phyloP scores from a whole-genome alignment of 768 basidiomycete species.

The Calocera viscosa region DNA sequence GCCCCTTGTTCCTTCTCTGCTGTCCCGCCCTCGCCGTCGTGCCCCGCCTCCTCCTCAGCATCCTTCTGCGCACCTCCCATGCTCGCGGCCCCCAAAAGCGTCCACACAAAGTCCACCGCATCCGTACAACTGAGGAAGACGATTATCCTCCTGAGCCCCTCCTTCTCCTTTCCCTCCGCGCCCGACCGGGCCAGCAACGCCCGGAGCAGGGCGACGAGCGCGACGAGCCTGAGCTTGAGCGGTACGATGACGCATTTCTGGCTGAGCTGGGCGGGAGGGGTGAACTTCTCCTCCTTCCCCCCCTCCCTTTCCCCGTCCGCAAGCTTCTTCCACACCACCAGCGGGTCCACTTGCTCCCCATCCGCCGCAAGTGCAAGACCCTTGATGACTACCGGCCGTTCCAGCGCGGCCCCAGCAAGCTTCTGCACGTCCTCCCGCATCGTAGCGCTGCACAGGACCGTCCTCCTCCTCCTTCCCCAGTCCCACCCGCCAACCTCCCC shows the following conservation, averaged over 20 bases:
- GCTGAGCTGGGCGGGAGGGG: conserved; percentile 82
- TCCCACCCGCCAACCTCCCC: conserved; percentile 60
- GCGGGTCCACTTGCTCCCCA: conserved; percentile 10
- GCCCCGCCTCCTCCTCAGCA: conserved; percentile 16
- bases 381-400: conserved; percentile 73
- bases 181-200: conserved; percentile 51
- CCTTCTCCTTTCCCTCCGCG: conserved; percentile 26
- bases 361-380: conserved; percentile 36
- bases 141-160: conserved; percentile 49
- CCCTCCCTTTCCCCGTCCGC: conserved; percentile 23
- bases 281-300: conserved; percentile 43
- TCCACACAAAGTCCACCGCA: conserved; percentile 96
- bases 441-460: conserved; percentile 92
- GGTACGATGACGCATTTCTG: conserved; percentile 88
- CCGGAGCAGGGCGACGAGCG: conserved; percentile 75
- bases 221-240: conserved; percentile 85
- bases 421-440: conserved; percentile 91
- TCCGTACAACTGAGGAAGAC: conserved; percentile 96
- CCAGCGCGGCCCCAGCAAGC: conserved; percentile 69
- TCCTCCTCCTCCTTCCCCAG: conserved; percentile 59
- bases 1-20: conserved; percentile 21
- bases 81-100: conserved; percentile 53
- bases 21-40: conserved; percentile 23
- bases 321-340: background rate
- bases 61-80: conserved; percentile 40